Evolutionary conservation across 108 stramenopile species (phyloP).

Genomic region (Pseudonitzschia delicatissima): DNA sequence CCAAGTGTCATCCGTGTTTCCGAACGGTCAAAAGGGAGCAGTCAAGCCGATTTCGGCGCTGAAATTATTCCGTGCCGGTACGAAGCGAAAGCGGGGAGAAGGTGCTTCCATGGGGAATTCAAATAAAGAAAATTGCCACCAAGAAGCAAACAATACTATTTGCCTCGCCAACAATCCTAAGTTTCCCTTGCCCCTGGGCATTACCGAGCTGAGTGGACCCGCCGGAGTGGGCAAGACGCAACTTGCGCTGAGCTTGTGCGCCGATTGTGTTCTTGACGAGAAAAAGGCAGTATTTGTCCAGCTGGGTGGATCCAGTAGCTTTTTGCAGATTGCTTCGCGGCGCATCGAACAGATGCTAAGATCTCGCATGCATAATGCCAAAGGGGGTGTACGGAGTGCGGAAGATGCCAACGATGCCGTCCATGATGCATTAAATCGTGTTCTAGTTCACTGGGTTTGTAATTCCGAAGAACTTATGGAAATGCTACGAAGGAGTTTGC

Average conservation of each 20-base stretch:
- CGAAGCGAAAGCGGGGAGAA: not conserved
- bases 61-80: not conserved
- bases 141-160: not conserved
- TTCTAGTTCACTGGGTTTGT: constrained; percentile 27
- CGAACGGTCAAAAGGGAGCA: not conserved
- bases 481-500: constrained; percentile 1
- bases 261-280: constrained; percentile 9
- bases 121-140: not conserved
- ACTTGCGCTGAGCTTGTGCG: constrained; percentile 50
- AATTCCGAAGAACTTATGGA: constrained; percentile 31
- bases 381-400: not conserved
- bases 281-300: constrained; percentile 55
- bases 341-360: constrained; percentile 20
- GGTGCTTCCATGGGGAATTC: too few species aligned
- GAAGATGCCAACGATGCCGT: not conserved
- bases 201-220: constrained; percentile 65
- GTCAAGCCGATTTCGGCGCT: constrained; percentile 2
- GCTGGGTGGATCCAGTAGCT: constrained; percentile 38
- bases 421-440: constrained; percentile 8
- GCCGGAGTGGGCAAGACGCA: constrained; percentile 80
- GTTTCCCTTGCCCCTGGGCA: constrained; percentile 21
- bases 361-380: constrained; percentile 2
- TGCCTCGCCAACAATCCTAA: constrained; percentile 9
- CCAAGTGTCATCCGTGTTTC: too few species aligned
- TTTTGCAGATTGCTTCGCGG: constrained; percentile 9